Base-by-base conservation (phyloP, 768 basidiomycete genomes). In the Boletus vinaceobasis region DNA sequence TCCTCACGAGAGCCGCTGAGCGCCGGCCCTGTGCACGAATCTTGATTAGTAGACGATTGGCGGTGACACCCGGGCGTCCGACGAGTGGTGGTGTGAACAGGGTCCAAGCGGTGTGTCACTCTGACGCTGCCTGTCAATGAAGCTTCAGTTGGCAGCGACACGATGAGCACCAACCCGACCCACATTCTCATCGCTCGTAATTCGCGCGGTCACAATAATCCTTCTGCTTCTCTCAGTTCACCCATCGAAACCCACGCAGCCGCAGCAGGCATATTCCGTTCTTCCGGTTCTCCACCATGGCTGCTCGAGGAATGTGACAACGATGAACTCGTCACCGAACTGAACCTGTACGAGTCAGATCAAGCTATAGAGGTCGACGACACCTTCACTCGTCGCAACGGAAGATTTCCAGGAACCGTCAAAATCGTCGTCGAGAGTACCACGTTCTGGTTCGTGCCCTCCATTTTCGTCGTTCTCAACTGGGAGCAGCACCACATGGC, bases 171-270 rank as follows among this genome's bases (percentile, higher is more conserved):
- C 57, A 87, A 93, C 67, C 90, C 90, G 1, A 86, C 90, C 8
- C 90, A 92, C 67, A 88, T 92, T 59, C 87, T 93, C 66, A 93
- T 93, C 58, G 91, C 91, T 9, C 85, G 91, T 63, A 88, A 88
- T 60, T 90, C 91, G 17, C 79, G 90, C 38, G 87, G 89, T 13
- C 78, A 76, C 4, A 84, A 85, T 61, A 88, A 88, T 61, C 85
- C 87, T 3, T 86, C 88, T 7, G 90, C 90, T 1, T 79, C 88
- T 11, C 83, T 93, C 55, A 90, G 88, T 63, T 88, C 87, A 7
- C 90, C 89, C 5, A 91, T 87, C 33, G 90, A 93, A 70, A 93
- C 91, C 0, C 90, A 92, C 71, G 90, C 90, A 1, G 90, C 91
- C 1, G 90, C 90, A 1, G 79, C 89, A 31, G 90, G 90, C 40